Base-by-base conservation (phyloP, 352 stramenopile species). In the Blastocystis sp. region DNA sequence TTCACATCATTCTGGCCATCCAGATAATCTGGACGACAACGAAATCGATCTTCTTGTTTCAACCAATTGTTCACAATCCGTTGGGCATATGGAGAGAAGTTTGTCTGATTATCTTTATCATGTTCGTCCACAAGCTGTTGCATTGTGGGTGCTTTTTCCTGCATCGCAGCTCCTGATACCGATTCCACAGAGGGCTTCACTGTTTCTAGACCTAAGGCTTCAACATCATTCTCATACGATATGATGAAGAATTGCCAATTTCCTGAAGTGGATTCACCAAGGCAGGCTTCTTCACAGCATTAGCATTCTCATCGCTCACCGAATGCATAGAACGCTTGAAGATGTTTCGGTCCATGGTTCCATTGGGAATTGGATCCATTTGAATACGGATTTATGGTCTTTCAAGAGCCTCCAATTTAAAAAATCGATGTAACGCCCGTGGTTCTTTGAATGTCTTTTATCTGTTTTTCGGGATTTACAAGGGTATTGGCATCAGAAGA, bases 1-100 rank as follows among this genome's bases (percentile, higher is more conserved):
- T 98, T 99, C 89, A 99, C 96, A 88, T 98, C 95, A 19, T 92
- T 91, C 90, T 99, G 97, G 80, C 92, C 89, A 1, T 88, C 46
- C 93, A 97, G 96, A 90, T 96, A 96, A 29, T 90, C 69, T n/a
- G 91, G 91, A 7, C 42, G 16, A n/a, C 66, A 39, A 14, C 56
- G 65, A 49, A 87, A 87, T 67, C 74, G 74, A n/a, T 87, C 65
- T 51, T 87, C 77, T 39, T 46, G 14, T 42, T 74, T 77, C 56
- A 87, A 54, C 77, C 77, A 87, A 61, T 66, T 58, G 42, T 87
- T 77, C n/a, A 87, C 77, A 54, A 87, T 87, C 32, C 65, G 59
- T 27, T 78, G 59, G 19, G 77, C 77, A 37, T 87, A 87, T 7
- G 59, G 54, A 87, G 77, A 87, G 27, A 87, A 74, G n/a, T 61